Evolutionary conservation across 768 basidiomycete genomes (phyloP).

Genomic region (Amanita pseudoporphyria): DNA sequence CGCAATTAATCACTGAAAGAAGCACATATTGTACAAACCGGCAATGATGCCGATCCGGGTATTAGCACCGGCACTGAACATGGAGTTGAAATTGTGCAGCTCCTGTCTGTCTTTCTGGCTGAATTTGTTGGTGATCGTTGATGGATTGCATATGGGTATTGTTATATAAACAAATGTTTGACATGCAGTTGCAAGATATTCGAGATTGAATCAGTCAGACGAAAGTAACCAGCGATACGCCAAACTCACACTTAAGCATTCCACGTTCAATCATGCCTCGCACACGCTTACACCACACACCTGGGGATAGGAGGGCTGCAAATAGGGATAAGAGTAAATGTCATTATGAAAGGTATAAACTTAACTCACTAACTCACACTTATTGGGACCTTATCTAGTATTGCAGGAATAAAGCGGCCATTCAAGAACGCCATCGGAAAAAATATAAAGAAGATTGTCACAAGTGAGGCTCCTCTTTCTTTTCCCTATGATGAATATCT

Average conservation of each 20-base stretch:
- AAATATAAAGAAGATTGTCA: neutral
- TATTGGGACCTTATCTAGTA: neutral
- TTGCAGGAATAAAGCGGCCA: neutral
- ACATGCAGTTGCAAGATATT: too few species aligned
- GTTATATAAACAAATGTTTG: neutral
- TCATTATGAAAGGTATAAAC: conserved; percentile 13
- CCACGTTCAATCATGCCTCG: conserved; percentile 10
- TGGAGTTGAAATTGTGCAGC: too few species aligned
- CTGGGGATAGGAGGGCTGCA: conserved; percentile 10
- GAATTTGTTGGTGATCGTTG: too few species aligned
- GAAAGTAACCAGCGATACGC: neutral
- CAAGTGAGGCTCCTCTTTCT: too few species aligned
- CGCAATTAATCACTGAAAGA: too few species aligned
- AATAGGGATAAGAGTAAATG: conserved; percentile 13
- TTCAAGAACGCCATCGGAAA: neutral
- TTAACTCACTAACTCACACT: too few species aligned
- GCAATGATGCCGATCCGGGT: too few species aligned
- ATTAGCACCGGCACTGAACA: too few species aligned
- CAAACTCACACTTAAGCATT: conserved; percentile 2
- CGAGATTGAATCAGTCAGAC: conserved; percentile 10
- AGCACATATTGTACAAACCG: too few species aligned
- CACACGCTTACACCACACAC: conserved; percentile 10
- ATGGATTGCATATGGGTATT: too few species aligned
- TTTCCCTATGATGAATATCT: too few species aligned
- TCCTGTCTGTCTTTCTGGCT: too few species aligned